phyloP scores from a whole-genome alignment of 306 rosid genomes.

The Rosa persica region DNA sequence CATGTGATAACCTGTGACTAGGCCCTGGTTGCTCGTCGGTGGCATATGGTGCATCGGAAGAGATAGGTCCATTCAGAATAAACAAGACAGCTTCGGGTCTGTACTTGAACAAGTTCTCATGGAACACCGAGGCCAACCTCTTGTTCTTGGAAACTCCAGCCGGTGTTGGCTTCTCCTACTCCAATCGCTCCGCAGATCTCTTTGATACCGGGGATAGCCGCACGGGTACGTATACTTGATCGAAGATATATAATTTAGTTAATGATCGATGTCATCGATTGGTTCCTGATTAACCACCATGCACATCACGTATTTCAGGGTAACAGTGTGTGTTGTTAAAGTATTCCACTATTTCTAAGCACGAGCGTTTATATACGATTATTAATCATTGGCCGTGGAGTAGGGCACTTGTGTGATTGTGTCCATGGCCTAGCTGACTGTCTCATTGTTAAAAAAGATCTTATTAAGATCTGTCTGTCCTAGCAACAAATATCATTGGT shows the following conservation, averaged over 20 bases:
- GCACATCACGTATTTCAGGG: not conserved
- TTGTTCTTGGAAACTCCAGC: conserved; percentile 88
- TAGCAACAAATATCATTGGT: not conserved
- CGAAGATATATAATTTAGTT: not conserved
- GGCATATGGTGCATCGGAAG: conserved; percentile 98
- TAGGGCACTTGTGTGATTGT: not conserved
- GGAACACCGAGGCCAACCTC: conserved; percentile 86
- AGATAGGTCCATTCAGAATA: conserved; percentile 87
- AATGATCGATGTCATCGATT: not conserved
- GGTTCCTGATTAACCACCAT: not conserved
- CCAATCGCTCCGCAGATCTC: conserved; percentile 76
- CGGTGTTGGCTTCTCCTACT: conserved; percentile 93
- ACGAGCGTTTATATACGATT: not conserved
- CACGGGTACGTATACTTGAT: conserved; percentile 50
- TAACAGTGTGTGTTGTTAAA: not conserved
- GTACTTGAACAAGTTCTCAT: conserved; percentile 72
- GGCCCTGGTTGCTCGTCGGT: conserved; percentile 99
- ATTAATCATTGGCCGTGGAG: not conserved
- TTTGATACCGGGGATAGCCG: conserved; percentile 80
- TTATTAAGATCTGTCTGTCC: not conserved
- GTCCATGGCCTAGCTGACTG: not conserved
- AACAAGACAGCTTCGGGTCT: conserved; percentile 76
- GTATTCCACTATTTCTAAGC: not conserved
- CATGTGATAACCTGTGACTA: conserved; percentile 3
- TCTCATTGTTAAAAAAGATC: not conserved